Conservation (phyloP, 2,329 filamentous ascomycete species). For the Diaporthe vaccinii region DNA sequence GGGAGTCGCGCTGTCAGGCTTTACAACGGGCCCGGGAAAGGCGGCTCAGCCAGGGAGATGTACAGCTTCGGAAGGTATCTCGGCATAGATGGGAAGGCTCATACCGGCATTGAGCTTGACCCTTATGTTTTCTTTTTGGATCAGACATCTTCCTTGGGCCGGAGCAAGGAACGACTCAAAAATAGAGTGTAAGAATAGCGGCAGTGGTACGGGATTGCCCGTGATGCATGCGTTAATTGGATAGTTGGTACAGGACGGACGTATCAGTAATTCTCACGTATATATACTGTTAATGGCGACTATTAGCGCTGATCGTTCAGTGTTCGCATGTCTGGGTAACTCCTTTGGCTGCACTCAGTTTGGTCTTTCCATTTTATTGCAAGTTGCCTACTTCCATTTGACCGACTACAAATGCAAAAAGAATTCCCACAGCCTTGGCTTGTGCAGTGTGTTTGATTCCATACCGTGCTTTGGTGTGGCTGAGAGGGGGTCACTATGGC, state of each 20-base stretch:
- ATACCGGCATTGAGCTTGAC: slow-evolving; percentile 66
- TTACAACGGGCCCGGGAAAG: slow-evolving; percentile 48
- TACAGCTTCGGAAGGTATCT: slow-evolving; percentile 66
- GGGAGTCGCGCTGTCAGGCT: slow-evolving; percentile 57
- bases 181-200: background rate
- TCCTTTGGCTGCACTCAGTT: background rate
- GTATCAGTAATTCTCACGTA: too few species aligned
- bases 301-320: too few species aligned
- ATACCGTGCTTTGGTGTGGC: too few species aligned
- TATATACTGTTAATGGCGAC: too few species aligned
- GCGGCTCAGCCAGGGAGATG: slow-evolving; percentile 23
- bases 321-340: too few species aligned
- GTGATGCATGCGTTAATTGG: too few species aligned
- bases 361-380: background rate
- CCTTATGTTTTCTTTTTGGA: slow-evolving; percentile 55
- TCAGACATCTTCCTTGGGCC: background rate
- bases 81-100: slow-evolving; percentile 59
- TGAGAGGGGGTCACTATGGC: too few species aligned
- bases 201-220: background rate
- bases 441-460: background rate
- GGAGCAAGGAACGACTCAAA: too few species aligned
- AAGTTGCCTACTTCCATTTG: background rate
- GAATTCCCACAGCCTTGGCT: background rate
- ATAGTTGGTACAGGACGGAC: too few species aligned
- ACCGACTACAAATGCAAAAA: background rate